These are phyloP conservation scores for Gracilaria caudata DNA, from an alignment of 23 red algal genomes.

Conservation along the genomic window DNA sequence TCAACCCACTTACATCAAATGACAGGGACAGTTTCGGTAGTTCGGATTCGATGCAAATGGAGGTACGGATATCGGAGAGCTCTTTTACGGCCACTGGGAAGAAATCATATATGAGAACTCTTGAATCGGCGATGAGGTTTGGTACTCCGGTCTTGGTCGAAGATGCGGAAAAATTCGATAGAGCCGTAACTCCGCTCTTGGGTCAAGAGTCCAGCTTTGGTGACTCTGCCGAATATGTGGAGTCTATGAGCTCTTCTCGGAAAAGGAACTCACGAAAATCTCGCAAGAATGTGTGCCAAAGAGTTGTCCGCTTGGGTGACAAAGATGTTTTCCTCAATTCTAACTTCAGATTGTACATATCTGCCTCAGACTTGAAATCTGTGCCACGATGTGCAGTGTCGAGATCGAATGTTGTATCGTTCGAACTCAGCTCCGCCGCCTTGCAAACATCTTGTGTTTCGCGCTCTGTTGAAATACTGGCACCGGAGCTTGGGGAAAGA, in stretches of 20 bases:
- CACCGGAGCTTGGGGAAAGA: constrained; percentile 49
- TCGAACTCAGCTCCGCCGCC: constrained; percentile 54
- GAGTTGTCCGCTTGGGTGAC: constrained; percentile 68
- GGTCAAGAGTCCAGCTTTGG: constrained; percentile 60
- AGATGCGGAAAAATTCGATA: constrained; percentile 74
- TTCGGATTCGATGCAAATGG: neutral
- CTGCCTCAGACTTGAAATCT: constrained; percentile 24
- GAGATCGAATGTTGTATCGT: constrained; percentile 61
- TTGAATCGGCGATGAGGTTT: constrained; percentile 77
- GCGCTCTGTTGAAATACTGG: constrained; percentile 40
- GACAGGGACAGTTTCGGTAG: constrained; percentile 11
- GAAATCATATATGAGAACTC: constrained; percentile 67
- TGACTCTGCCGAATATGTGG: constrained; percentile 21
- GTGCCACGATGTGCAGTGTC: constrained; percentile 49
- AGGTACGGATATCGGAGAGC: constrained; percentile 27
- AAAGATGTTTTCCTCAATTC: constrained; percentile 62
- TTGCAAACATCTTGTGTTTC: constrained; percentile 62
- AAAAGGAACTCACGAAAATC: neutral
- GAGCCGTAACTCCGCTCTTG: constrained; percentile 61
- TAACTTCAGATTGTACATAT: constrained; percentile 52
- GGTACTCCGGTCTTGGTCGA: constrained; percentile 68
- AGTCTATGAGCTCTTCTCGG: constrained; percentile 9
- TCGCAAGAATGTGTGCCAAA: constrained; percentile 51
- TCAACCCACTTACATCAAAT: neutral
- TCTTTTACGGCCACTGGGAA: constrained; percentile 43